Conservation (phyloP, 2,329 filamentous ascomycete species). For the Claviceps digitariae region DNA sequence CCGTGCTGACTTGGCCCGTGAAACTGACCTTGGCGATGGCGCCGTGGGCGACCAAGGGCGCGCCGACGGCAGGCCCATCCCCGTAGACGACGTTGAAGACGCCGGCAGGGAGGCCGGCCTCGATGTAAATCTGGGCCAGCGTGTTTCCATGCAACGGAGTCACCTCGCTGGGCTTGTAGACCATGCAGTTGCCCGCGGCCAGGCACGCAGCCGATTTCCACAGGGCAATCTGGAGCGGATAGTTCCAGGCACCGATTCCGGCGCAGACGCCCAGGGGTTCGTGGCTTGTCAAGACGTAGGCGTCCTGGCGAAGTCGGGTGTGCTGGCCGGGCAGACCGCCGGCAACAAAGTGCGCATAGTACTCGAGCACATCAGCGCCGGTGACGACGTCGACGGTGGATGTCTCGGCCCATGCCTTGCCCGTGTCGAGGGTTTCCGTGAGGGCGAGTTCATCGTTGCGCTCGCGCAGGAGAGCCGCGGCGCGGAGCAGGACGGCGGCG, state of each 20-base stretch:
- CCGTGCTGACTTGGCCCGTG: slow-evolving; percentile 75
- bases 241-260: slow-evolving; percentile 86
- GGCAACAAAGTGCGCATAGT: slow-evolving; percentile 68
- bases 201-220: slow-evolving; percentile 84
- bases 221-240: slow-evolving; percentile 78
- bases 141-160: slow-evolving; percentile 70
- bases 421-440: slow-evolving; percentile 73
- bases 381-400: slow-evolving; percentile 72
- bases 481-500: slow-evolving; percentile 63
- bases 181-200: slow-evolving; percentile 77
- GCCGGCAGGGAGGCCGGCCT: slow-evolving; percentile 66
- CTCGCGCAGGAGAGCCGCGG: slow-evolving; percentile 57
- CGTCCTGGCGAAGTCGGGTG: slow-evolving; percentile 57
- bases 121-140: slow-evolving; percentile 61
- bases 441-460: slow-evolving; percentile 69
- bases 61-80: slow-evolving; percentile 57
- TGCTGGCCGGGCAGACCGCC: slow-evolving; percentile 73
- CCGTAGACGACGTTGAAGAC: slow-evolving; percentile 84
- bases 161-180: slow-evolving; percentile 82
- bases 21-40: slow-evolving; percentile 76
- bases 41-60: slow-evolving; percentile 58
- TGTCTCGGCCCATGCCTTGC: slow-evolving; percentile 76
- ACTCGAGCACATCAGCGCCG: slow-evolving; percentile 74
- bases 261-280: slow-evolving; percentile 72
- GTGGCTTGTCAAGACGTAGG: slow-evolving; percentile 74